phyloP scores from a whole-genome alignment of 768 basidiomycete genomes.

The Termitomyces heimii region DNA sequence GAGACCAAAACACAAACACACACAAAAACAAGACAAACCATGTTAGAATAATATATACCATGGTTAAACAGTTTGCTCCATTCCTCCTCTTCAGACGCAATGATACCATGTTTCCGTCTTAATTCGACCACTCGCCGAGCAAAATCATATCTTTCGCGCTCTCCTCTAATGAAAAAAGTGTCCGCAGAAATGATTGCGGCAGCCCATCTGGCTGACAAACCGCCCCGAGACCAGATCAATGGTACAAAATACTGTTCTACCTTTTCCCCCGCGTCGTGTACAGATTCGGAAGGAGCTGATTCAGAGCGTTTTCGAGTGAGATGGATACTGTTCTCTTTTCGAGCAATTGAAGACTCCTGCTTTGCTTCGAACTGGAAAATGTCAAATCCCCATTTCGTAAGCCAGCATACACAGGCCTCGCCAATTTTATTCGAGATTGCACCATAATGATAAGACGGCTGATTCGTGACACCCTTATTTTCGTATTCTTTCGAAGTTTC shows the following conservation, averaged over 20 bases:
- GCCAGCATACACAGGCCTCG: conserved; percentile 84
- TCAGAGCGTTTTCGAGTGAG: conserved; percentile 16
- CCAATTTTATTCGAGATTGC: conserved; percentile 88
- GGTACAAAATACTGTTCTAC: conserved; percentile 28
- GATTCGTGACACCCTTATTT: conserved; percentile 7
- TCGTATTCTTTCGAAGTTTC: conserved; percentile 16
- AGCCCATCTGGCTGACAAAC: conserved; percentile 69
- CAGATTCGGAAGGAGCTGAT: conserved; percentile 12
- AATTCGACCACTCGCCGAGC: conserved; percentile 74
- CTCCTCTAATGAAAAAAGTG: conserved; percentile 70
- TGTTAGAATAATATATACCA: conserved; percentile 82
- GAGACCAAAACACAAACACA: not conserved
- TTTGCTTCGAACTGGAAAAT: conserved; percentile 62
- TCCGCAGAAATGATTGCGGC: conserved; percentile 72
- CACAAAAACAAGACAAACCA: conserved; percentile 44
- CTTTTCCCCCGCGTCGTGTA: conserved; percentile 1
- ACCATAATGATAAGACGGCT: conserved; percentile 69
- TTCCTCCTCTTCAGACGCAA: conserved; percentile 60
- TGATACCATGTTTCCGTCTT: conserved; percentile 47
- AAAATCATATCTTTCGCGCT: conserved; percentile 76
- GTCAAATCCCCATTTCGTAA: conserved; percentile 80
- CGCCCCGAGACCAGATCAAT: conserved; percentile 68
- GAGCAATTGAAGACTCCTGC: conserved; percentile 10
- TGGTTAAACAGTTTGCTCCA: conserved; percentile 66
- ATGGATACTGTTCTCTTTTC: not conserved